Base-by-base conservation (phyloP, 2,329 filamentous ascomycete genomes). In the Colletotrichum tropicicola region DNA sequence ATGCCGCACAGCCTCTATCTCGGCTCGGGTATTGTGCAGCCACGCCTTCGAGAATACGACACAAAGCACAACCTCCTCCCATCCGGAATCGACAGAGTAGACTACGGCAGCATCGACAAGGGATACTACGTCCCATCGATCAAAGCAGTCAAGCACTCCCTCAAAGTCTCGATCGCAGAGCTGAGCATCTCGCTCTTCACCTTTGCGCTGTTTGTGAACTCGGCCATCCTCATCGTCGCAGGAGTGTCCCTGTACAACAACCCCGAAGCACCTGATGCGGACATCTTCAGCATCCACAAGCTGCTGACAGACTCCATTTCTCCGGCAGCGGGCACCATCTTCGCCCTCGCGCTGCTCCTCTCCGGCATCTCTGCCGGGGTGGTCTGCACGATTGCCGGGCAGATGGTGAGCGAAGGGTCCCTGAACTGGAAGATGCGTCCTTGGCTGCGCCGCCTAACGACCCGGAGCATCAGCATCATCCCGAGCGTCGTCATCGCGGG, bases 341-440 rank as follows among this genome's bases (percentile, higher is more conserved):
- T 97, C 68, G 92, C 92, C 0, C 82, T 97, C 3, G 92, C 93
- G 0, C 81, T 97, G 1, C 85, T 97, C 0, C 86, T 97, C 1
- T 94, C 91, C 0, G 93, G 93, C 8, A 86, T 93, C 12, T 92
- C 90, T 0, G 93, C 93, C 0, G 93, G 93, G 6, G 92, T 97
- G 35, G 91, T 97, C 3, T 97, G 93, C 79, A 97, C 94, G 1
- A 96, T 97, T 70, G 87, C 93, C 0, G 93, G 93, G 0, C 93
- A 97, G 75, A 96, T 97, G 89, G 91, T 97, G 21, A 90, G 89
- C 67, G 93, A 97, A 75, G 93, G 93, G 6, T 92, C 93, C 66
- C 76, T 97, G 45, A 87, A 88, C 48, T 94, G 92, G 91, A 87
- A 79, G 5, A 77, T 94, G 30, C 83, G 84, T 66, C 93, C 93